Percentiles rank a stretch among this genome's conserved stretches.
These are phyloP conservation scores for Sporothrix euskadiensis DNA, from an alignment of 2,329 filamentous ascomycete genomes.

Conservation along the genomic window DNA sequence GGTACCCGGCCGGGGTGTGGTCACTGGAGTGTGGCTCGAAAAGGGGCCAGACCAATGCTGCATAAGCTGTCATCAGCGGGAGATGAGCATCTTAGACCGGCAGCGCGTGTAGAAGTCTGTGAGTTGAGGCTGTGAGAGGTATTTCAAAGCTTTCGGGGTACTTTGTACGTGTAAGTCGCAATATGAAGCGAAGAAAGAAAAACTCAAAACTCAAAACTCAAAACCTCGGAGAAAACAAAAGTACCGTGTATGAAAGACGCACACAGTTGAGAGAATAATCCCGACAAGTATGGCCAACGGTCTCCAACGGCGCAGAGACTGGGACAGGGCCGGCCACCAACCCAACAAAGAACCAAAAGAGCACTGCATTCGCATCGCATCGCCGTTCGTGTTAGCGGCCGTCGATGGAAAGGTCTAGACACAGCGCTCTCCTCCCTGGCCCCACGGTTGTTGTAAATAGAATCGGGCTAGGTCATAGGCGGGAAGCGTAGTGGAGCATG, in stretches of 20 bases:
- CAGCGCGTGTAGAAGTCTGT: slow-evolving; percentile 14
- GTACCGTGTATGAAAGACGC: neutral
- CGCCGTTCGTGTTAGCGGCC: neutral
- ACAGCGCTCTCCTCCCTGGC: neutral
- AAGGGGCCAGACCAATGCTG: slow-evolving; percentile 24
- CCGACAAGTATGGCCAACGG: neutral
- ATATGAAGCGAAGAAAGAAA: neutral
- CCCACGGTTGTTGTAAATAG: slow-evolving; percentile 9
- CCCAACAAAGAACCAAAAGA: neutral
- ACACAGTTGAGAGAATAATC: neutral
- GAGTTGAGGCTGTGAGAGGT: slow-evolving; percentile 20
- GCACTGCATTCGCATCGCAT: neutral
- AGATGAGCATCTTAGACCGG: slow-evolving; percentile 24
- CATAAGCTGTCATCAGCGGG: slow-evolving; percentile 28
- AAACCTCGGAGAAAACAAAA: neutral
- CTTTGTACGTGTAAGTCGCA: neutral
- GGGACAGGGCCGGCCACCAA: neutral
- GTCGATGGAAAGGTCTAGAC: neutral
- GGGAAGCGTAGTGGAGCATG: slow-evolving; percentile 3
- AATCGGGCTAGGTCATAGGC: slow-evolving; percentile 9
- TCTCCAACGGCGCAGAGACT: neutral
- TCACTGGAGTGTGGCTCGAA: slow-evolving; percentile 17
- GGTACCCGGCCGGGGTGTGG: slow-evolving; percentile 6
- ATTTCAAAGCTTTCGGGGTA: neutral
- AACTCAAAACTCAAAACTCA: neutral